Conservation (phyloP, 164 flowering plant genomes). For the Tetrastigma voinierianum region DNA sequence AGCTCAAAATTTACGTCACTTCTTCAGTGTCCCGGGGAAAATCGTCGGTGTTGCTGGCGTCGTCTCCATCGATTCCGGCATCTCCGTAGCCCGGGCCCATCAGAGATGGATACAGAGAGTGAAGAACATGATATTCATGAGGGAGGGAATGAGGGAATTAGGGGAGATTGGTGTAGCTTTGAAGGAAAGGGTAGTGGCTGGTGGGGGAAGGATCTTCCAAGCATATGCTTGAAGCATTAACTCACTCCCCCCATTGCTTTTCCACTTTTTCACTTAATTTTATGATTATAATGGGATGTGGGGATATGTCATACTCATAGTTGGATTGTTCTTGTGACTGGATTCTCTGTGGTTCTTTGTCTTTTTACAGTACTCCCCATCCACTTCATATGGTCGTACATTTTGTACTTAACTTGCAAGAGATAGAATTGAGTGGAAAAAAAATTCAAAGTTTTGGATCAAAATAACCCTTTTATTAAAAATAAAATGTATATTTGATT, state of each 20-base stretch:
- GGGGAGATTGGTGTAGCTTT: neutral
- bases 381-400: too few species aligned
- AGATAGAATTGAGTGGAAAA: too few species aligned
- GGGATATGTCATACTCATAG: neutral
- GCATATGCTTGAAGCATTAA: constrained; percentile 36
- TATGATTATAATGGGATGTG: constrained; percentile 8
- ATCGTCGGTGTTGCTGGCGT: neutral
- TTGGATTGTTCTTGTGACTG: neutral
- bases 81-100: neutral
- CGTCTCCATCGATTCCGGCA: constrained; percentile 6
- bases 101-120: neutral
- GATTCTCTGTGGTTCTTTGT: too few species aligned
- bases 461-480: too few species aligned
- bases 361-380: too few species aligned
- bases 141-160: neutral
- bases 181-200: neutral
- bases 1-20: neutral
- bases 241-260: constrained; percentile 9
- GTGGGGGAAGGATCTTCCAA: constrained; percentile 30
- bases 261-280: constrained; percentile 7
- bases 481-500: too few species aligned
- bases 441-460: too few species aligned
- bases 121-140: neutral
- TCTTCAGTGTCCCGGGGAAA: neutral
- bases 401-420: too few species aligned